These are phyloP conservation scores for Candida jianshihensis DNA, from an alignment of 805 yeast genomes.

Conservation along the genomic window DNA sequence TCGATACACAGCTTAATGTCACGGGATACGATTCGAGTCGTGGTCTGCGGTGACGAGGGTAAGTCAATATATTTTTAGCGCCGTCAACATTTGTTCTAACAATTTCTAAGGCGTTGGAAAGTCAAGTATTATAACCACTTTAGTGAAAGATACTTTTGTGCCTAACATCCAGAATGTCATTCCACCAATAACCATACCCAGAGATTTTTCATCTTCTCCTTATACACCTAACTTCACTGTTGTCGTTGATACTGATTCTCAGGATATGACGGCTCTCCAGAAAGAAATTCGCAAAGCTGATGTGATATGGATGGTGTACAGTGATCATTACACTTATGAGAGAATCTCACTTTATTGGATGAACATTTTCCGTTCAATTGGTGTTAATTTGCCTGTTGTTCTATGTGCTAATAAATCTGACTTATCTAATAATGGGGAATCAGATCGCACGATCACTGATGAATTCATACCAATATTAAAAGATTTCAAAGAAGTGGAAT, in stretches of 20 bases:
- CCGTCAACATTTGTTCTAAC: not conserved
- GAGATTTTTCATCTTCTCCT: constrained; percentile 53
- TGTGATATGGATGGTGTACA: constrained; percentile 90
- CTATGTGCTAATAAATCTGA: constrained; percentile 82
- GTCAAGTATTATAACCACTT: constrained; percentile 68
- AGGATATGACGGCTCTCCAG: constrained; percentile 55
- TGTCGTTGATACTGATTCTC: constrained; percentile 72
- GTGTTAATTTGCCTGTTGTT: constrained; percentile 90
- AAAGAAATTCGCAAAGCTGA: constrained; percentile 77
- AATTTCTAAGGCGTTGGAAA: constrained; percentile 56
- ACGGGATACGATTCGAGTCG: constrained; percentile 62
- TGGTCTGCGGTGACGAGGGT: constrained; percentile 91
- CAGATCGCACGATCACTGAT: constrained; percentile 49
- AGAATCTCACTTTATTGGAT: constrained; percentile 91
- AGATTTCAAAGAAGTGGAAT: constrained; percentile 91
- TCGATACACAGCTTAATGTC: constrained; percentile 25
- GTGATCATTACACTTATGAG: constrained; percentile 93
- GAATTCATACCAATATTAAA: constrained; percentile 81
- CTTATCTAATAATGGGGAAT: constrained; percentile 29
- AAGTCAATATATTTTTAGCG: constrained; percentile 8
- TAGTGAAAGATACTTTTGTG: constrained; percentile 76
- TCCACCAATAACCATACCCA: constrained; percentile 81
- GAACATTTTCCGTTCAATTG: constrained; percentile 86
- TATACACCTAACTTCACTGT: constrained; percentile 61
- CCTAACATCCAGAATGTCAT: constrained; percentile 71